A percentile compares a stretch with the other conserved stretches of the same genome.
Conservation (phyloP, 140 eudicot species). For the Anethum foeniculum region DNA sequence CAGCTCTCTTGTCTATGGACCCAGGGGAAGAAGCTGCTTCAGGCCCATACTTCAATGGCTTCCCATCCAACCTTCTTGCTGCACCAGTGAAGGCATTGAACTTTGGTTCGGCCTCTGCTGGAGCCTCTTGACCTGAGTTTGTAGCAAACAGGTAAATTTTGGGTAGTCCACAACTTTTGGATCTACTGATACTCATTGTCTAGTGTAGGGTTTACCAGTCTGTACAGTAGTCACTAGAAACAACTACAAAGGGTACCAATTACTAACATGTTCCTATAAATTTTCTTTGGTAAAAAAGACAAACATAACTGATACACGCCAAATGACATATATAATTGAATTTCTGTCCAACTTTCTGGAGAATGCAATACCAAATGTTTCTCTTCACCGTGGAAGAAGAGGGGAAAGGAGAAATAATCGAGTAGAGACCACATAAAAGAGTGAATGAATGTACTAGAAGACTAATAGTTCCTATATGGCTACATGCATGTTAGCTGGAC, state of each 20-base stretch:
- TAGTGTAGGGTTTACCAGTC: neutral
- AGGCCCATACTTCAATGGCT: conserved; percentile 40
- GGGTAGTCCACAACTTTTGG: neutral
- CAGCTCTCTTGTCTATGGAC: conserved; percentile 41
- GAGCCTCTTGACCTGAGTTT: conserved; percentile 28
- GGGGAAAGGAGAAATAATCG: neutral
- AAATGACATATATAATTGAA: neutral
- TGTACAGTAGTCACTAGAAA: neutral
- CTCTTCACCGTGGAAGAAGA: neutral
- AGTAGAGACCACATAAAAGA: neutral
- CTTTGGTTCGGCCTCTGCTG: conserved; percentile 65
- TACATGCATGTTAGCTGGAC: neutral
- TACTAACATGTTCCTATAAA: neutral
- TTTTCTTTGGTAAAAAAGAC: too few relatives aligned
- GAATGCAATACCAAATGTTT: neutral
- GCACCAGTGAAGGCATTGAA: conserved; percentile 80
- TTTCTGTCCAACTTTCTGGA: neutral
- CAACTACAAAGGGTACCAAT: neutral
- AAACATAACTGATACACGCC: neutral
- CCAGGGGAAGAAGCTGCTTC: conserved; percentile 46
- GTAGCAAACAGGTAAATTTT: neutral
- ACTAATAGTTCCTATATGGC: neutral
- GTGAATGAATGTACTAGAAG: neutral
- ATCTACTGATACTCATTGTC: neutral
- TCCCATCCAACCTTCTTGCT: conserved; percentile 85